phyloP scores from a whole-genome alignment of 2,329 filamentous ascomycete genomes.

The Geoglossum cookeanum region DNA sequence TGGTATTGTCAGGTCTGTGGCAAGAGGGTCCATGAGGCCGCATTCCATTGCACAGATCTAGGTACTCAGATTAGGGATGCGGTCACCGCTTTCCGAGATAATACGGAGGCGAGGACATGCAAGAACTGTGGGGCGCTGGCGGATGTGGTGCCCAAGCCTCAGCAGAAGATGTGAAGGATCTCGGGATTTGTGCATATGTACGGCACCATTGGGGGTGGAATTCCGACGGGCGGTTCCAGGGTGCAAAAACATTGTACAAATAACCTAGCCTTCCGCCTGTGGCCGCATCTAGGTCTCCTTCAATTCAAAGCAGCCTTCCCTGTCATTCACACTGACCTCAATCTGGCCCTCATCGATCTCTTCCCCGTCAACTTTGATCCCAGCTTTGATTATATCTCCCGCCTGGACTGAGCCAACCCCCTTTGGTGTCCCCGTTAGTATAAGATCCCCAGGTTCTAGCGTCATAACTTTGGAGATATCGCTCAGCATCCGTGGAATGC shows the following conservation, averaged over 20 bases:
- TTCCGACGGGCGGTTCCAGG: background rate
- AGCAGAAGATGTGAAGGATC: background rate
- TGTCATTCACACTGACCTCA: constrained; percentile 67
- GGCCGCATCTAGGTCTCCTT: background rate
- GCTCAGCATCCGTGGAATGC: constrained; percentile 67
- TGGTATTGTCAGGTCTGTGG: constrained; percentile 73
- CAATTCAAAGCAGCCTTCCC: constrained; percentile 30
- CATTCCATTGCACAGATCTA: constrained; percentile 75
- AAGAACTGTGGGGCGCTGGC: constrained; percentile 57
- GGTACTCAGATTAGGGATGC: constrained; percentile 89
- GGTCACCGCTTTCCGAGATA: constrained; percentile 60
- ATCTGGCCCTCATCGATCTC: constrained; percentile 72
- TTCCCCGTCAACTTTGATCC: constrained; percentile 59
- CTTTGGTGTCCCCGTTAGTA: constrained; percentile 94
- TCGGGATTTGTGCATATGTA: background rate
- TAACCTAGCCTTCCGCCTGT: background rate
- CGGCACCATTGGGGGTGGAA: background rate
- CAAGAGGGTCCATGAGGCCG: constrained; percentile 62
- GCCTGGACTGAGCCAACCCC: constrained; percentile 73
- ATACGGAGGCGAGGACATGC: constrained; percentile 55
- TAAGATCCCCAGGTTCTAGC: constrained; percentile 74
- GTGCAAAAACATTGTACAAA: background rate
- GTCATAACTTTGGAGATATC: constrained; percentile 95
- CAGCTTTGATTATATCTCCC: constrained; percentile 74
- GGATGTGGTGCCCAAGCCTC: constrained; percentile 21